Evolutionary conservation across 176 grass and related monocot species (phyloP), one percentile per base, ranked within the genome.

Genomic region (Hordeum marinum): DNA sequence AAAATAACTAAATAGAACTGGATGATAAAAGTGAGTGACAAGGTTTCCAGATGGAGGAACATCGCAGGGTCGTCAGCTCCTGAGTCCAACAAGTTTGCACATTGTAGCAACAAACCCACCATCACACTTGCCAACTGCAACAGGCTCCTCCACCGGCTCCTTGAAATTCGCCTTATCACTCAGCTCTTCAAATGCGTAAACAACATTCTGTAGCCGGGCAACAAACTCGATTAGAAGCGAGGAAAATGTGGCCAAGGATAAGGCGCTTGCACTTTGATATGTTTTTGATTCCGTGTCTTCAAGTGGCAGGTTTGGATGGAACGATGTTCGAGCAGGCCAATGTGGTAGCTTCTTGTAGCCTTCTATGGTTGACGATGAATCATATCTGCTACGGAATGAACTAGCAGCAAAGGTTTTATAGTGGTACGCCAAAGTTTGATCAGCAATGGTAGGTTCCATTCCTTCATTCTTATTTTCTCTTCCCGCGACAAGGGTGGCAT

Each of bases 141-240:
- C 65, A 72, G 89, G 87, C 64, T 98, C 95, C 68, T 91, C 84
- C 71, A 85, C 82, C 29, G 85, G 76, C 13, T 95, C 93, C 57
- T 93, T 92, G 74, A 95, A 98, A 27, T 92, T 85, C 21, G 91
- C 93, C 66, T 90, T 90, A 21, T 86, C 77, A 78, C 95, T 95
- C 39, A 98, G 84, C 34, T 98, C 93, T 13, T 95, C 83, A 69
- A 95, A 95, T 75, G 96, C 87, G 50, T 98, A 86, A 46, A 98
- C 96, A 81, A 95, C 74, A 68, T 98, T 98, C 55, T 98, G 93
- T 73, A 98, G 69, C 52, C 93, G 73, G 11, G 93, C 93, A 68
- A 95, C 93, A 85, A 93, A 98, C 63, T 98, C 91, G 17, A 98
- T 98, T 43, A 95, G 91, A 87, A 95, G 95, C 1, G 93, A 98